These are phyloP conservation scores for Coemansia sp. DNA, from an alignment of 192 early-diverging fungal species.

Conservation along the genomic window DNA sequence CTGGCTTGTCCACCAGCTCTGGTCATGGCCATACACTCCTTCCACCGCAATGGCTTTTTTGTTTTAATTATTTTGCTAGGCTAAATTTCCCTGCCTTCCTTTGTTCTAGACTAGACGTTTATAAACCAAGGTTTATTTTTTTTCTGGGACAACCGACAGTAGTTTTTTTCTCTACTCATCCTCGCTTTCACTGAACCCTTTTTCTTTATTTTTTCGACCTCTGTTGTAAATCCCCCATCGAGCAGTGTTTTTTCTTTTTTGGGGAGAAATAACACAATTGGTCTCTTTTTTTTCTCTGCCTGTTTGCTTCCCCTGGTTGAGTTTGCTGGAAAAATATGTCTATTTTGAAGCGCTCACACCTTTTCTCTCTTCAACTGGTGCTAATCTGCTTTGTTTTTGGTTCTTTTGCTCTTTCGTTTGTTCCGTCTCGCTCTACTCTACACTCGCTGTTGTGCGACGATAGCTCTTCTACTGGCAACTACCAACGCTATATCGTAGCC, in stretches of 20 bases:
- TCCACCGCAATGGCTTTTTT: too few species aligned
- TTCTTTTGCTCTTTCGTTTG: neutral
- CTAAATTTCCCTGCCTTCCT: neutral
- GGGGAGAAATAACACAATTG: neutral
- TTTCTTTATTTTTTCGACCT: constrained; percentile 2
- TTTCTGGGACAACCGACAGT: neutral
- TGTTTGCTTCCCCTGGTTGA: neutral
- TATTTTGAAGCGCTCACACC: neutral
- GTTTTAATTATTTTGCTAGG: neutral
- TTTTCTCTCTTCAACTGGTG: neutral
- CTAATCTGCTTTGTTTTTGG: neutral
- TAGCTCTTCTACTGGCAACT: neutral
- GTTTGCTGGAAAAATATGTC: neutral
- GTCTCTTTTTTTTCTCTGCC: neutral
- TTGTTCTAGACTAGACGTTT: neutral
- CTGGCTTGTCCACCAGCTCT: too few species aligned
- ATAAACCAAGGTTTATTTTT: constrained; percentile 1
- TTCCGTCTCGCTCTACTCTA: neutral
- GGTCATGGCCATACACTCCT: too few species aligned
- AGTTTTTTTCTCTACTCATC: constrained; percentile 1
- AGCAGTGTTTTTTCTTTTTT: constrained; percentile 12
- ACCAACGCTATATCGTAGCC: neutral
- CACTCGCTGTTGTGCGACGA: neutral
- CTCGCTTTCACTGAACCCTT: constrained; percentile 7
- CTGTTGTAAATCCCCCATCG: constrained; percentile 11